phyloP scores from a whole-genome alignment of 345 rosid genomes.

The Eucalyptus regnans region DNA sequence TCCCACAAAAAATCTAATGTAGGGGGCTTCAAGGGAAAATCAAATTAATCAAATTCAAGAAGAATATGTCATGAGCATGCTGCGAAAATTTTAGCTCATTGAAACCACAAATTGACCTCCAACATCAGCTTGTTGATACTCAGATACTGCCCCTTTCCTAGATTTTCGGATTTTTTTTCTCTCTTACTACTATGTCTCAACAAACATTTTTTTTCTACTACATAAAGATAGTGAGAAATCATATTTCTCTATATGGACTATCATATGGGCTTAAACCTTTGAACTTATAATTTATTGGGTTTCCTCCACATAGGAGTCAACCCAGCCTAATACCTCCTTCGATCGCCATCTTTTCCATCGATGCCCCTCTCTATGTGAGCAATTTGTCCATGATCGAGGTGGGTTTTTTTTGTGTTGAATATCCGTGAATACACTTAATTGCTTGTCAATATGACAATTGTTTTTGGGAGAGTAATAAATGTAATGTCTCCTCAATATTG shows the following conservation, averaged over 20 bases:
- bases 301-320: neutral
- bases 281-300: too few relatives aligned
- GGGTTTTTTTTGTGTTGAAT: neutral
- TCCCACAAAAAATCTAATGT: neutral
- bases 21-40: neutral
- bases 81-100: neutral
- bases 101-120: neutral
- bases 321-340: neutral
- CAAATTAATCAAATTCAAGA: neutral
- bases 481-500: neutral
- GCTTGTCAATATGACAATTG: neutral
- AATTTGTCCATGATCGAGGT: neutral
- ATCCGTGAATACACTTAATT: neutral
- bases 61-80: neutral
- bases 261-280: neutral
- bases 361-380: neutral
- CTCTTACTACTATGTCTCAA: neutral
- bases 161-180: neutral
- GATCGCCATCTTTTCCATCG: neutral
- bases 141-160: neutral
- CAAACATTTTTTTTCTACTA: too few relatives aligned
- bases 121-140: neutral
- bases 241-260: too few relatives aligned
- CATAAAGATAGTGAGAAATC: neutral
- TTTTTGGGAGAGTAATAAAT: neutral